Evolutionary conservation across 2,329 filamentous ascomycete genomes (phyloP).

Genomic region (Aspergillus intermedius): DNA sequence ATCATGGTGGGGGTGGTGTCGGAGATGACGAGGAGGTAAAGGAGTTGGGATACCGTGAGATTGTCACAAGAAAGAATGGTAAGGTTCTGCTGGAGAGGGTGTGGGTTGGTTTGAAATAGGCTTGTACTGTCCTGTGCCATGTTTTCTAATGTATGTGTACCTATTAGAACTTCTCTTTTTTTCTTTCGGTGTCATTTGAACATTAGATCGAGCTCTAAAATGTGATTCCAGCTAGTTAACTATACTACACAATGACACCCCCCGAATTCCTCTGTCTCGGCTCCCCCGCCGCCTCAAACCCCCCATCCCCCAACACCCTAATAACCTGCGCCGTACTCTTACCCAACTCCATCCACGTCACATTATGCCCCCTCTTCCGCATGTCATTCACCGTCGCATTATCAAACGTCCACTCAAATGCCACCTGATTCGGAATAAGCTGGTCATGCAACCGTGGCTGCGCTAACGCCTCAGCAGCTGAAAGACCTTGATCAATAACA

Average conservation of each 20-base stretch:
- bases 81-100: slow-evolving; percentile 7
- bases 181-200: background rate
- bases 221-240: background rate
- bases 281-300: slow-evolving; percentile 72
- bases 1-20: background rate
- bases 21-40: slow-evolving; percentile 4
- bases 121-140: background rate
- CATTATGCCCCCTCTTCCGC: slow-evolving; percentile 59
- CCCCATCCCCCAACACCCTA: slow-evolving; percentile 53
- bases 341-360: slow-evolving; percentile 60
- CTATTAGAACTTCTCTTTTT: background rate
- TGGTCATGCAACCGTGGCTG: slow-evolving; percentile 74
- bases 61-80: slow-evolving; percentile 1
- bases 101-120: slow-evolving; percentile 11
- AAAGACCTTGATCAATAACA: slow-evolving; percentile 60
- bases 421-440: slow-evolving; percentile 62
- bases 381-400: slow-evolving; percentile 59
- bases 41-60: slow-evolving; percentile 20
- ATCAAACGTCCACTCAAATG: slow-evolving; percentile 64
- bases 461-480: slow-evolving; percentile 55
- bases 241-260: slow-evolving; percentile 50
- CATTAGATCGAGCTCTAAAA: background rate
- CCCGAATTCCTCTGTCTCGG: slow-evolving; percentile 66
- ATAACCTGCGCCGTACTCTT: slow-evolving; percentile 67
- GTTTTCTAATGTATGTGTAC: background rate